These are phyloP conservation scores for Akanthomyces muscarius DNA, from an alignment of 2,329 filamentous ascomycete genomes.

Conservation along the genomic window DNA sequence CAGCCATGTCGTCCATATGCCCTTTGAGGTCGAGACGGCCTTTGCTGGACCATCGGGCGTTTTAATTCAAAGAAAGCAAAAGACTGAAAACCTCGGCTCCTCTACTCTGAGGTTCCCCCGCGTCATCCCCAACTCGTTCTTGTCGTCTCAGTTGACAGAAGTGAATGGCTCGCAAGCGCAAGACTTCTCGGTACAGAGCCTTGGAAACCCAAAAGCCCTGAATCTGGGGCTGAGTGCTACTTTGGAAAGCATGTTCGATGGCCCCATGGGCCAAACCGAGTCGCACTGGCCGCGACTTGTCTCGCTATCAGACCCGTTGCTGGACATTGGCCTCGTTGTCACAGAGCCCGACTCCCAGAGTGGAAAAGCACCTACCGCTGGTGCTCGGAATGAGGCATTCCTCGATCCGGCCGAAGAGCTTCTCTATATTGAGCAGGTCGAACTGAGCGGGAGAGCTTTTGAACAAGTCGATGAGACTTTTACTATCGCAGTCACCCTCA, in stretches of 20 bases:
- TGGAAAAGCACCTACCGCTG: constrained; percentile 29
- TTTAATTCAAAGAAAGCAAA: constrained; percentile 76
- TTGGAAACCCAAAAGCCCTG: constrained; percentile 52
- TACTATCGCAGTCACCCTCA: constrained; percentile 75
- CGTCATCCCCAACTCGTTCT: constrained; percentile 79
- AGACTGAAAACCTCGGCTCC: constrained; percentile 45
- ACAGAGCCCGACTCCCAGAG: constrained; percentile 46
- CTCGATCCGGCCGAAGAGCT: constrained; percentile 78
- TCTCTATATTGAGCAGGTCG: constrained; percentile 70
- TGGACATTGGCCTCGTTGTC: constrained; percentile 81
- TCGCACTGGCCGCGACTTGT: constrained; percentile 72
- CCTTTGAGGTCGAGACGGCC: constrained; percentile 87
- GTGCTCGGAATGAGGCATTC: constrained; percentile 45
- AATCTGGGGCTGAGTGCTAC: constrained; percentile 51
- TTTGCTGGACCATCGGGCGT: constrained; percentile 79
- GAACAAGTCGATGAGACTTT: constrained; percentile 47
- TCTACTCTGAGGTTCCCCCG: constrained; percentile 53
- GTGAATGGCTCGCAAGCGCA: constrained; percentile 48
- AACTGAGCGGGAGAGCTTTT: constrained; percentile 46
- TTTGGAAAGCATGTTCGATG: constrained; percentile 56
- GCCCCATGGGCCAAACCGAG: constrained; percentile 48
- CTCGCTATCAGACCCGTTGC: constrained; percentile 77
- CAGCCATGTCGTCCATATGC: constrained; percentile 85
- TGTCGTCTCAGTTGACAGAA: constrained; percentile 62
- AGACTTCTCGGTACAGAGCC: constrained; percentile 53